Conservation (phyloP, 192 early-diverging fungal species). For the Gaertneriomyces semiglobifer region DNA sequence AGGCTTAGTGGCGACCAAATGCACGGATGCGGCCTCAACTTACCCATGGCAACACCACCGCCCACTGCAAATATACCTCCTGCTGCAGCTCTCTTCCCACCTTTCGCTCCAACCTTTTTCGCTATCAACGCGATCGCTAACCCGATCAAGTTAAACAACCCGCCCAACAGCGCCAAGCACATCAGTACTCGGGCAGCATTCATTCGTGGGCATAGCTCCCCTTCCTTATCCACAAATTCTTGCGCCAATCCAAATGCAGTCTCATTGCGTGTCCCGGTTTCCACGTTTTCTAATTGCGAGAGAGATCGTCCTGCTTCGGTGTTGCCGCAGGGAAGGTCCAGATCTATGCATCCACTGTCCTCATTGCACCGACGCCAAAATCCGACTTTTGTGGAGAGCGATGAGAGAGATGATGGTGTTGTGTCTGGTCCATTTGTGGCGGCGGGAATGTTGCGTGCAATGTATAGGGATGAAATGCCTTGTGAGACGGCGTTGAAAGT, state of each 20-base stretch:
- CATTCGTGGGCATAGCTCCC: slow-evolving; percentile 9
- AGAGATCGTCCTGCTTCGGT: background rate
- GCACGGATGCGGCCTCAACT: too few relatives aligned
- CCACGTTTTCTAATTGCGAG: background rate
- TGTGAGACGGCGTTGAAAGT: slow-evolving; percentile 18
- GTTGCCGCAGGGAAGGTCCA: slow-evolving; percentile 14
- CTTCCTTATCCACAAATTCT: background rate
- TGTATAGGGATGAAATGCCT: slow-evolving; percentile 1
- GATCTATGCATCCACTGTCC: slow-evolving; percentile 1
- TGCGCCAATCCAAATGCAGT: background rate
- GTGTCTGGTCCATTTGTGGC: slow-evolving; percentile 1
- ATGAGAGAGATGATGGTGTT: background rate
- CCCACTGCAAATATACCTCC: too few relatives aligned
- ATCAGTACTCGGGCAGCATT: slow-evolving; percentile 19
- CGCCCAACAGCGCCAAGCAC: slow-evolving; percentile 12
- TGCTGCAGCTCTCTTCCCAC: too few relatives aligned
- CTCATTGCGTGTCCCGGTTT: background rate
- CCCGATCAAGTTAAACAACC: background rate
- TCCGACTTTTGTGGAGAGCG: slow-evolving; percentile 8
- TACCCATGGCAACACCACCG: too few relatives aligned
- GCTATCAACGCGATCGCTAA: slow-evolving; percentile 1
- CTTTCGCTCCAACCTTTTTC: too few relatives aligned
- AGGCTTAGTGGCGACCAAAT: too few relatives aligned
- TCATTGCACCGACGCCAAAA: slow-evolving; percentile 15
- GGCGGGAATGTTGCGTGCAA: background rate